Conservation (phyloP, 306 rosid genomes). For the Prunus padus region DNA sequence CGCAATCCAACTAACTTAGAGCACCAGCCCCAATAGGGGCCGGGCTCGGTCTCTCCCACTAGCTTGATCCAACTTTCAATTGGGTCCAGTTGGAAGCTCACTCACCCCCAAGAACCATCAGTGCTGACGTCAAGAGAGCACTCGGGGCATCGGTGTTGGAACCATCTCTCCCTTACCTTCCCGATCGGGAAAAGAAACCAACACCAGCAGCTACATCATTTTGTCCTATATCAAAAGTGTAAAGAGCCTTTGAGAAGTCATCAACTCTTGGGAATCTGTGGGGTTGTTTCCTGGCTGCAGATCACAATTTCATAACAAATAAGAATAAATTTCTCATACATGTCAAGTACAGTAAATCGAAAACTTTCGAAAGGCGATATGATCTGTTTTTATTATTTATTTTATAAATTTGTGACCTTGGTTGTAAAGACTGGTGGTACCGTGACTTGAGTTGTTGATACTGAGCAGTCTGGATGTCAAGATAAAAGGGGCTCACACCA, state of each 20-base stretch:
- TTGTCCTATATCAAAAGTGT: slow-evolving; percentile 77
- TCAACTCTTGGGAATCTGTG: slow-evolving; percentile 47
- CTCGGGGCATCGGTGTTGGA: no score
- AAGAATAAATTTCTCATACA: not conserved
- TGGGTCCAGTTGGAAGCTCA: no score
- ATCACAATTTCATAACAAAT: not conserved
- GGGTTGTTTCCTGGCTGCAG: slow-evolving; percentile 32
- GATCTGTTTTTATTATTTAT: not conserved
- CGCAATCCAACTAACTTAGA: no score
- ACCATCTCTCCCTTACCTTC: no score
- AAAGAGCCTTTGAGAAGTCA: slow-evolving; percentile 69
- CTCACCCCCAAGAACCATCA: no score
- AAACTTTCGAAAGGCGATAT: not conserved
- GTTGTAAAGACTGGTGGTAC: slow-evolving; percentile 41
- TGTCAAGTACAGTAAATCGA: not conserved
- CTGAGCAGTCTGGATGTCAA: slow-evolving; percentile 63
- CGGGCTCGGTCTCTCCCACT: no score
- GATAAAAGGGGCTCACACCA: slow-evolving; percentile 62
- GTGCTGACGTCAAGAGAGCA: no score
- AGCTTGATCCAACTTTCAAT: no score
- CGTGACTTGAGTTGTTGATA: slow-evolving; percentile 60
- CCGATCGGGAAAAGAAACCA: no score
- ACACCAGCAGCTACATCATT: slow-evolving; percentile 75
- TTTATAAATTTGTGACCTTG: slow-evolving; percentile 32
- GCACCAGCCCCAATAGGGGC: no score